Evolutionary conservation across 257 asterid species (phyloP).

Genomic region (Capsicum pubescens): DNA sequence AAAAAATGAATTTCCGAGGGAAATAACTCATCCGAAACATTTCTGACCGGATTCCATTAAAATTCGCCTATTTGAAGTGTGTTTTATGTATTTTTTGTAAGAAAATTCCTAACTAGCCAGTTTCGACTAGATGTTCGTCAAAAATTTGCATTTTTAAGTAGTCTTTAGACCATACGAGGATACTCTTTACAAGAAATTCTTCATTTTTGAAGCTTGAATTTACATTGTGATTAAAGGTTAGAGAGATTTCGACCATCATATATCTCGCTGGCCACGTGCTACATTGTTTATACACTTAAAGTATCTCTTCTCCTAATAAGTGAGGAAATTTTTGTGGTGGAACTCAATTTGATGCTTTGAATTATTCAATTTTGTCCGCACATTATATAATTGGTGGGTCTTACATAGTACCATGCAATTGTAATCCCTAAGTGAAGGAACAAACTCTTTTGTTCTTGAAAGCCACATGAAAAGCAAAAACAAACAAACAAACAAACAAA

Average conservation of each 20-base stretch:
- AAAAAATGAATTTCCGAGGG: neutral
- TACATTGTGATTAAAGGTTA: fast-evolving
- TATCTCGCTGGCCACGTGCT: neutral
- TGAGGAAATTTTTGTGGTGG: neutral
- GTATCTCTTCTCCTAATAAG: neutral
- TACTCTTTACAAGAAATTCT: neutral
- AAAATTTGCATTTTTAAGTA: neutral
- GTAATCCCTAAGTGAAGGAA: neutral
- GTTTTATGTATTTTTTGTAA: neutral
- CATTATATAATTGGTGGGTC: neutral
- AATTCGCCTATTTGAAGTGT: neutral
- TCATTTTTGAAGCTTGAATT: neutral
- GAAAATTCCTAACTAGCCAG: neutral
- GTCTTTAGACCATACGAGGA: neutral
- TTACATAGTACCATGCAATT: neutral
- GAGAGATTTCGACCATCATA: neutral
- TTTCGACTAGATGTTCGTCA: neutral
- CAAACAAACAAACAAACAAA: neutral
- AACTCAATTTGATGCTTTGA: neutral
- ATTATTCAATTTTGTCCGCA: slow-evolving; percentile 6
- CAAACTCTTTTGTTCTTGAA: neutral
- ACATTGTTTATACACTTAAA: neutral
- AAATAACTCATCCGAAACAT: neutral
- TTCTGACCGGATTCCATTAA: neutral
- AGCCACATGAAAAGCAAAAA: neutral